Conservation (phyloP, 2,329 filamentous ascomycete species). For the Colletotrichum sp. region DNA sequence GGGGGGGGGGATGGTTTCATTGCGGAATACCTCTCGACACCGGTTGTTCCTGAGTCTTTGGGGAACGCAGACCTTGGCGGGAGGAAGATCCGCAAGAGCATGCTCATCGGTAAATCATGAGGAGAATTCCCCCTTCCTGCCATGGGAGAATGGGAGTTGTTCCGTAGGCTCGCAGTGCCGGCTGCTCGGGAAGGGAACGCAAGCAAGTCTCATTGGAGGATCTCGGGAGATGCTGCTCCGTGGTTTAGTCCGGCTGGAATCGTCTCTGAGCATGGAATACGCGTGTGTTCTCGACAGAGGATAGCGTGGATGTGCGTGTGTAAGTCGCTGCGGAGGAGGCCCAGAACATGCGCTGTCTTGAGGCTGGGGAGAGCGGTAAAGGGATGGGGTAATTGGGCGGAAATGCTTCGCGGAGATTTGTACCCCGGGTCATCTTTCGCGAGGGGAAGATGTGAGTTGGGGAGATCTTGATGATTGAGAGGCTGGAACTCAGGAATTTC, state of each 20-base stretch:
- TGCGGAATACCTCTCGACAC: not conserved
- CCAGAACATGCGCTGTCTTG: not conserved
- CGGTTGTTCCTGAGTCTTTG: not conserved
- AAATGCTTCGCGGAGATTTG: conserved; percentile 4
- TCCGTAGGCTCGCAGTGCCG: not conserved
- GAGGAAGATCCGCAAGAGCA: not conserved
- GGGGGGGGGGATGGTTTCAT: not conserved
- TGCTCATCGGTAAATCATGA: not conserved
- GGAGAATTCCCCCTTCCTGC: not conserved
- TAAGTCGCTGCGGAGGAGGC: not conserved
- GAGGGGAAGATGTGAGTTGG: not conserved
- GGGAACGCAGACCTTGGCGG: not conserved
- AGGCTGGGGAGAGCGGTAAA: not conserved
- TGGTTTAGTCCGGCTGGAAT: not conserved
- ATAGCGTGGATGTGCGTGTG: not conserved
- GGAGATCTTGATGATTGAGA: not conserved
- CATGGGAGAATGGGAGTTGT: not conserved
- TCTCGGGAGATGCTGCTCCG: conserved; percentile 8
- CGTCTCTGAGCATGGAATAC: not conserved
- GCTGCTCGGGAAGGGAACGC: not conserved
- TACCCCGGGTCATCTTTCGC: not conserved
- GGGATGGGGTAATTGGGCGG: not conserved
- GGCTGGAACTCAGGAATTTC: not conserved
- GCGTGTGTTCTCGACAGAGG: not conserved
- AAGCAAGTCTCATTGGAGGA: not conserved